Conservation (phyloP, 2,329 filamentous ascomycete genomes). For the Pseudogymnoascus sp. region DNA sequence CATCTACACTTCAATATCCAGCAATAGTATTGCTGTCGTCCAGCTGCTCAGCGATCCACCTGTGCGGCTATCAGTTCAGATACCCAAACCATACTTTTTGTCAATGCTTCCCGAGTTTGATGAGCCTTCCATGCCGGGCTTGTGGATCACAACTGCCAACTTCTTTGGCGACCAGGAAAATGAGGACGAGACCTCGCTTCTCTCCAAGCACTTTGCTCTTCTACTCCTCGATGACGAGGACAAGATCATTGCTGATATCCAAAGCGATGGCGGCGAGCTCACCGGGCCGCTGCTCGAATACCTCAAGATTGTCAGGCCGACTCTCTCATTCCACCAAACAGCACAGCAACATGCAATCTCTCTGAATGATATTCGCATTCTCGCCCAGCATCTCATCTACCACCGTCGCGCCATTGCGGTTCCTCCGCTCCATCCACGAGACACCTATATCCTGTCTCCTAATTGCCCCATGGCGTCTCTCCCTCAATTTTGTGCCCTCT, state of each 20-base stretch:
- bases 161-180: slow-evolving; percentile 63
- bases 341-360: slow-evolving; percentile 64
- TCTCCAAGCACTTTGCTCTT: slow-evolving; percentile 81
- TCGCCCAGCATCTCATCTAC: slow-evolving; percentile 89
- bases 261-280: slow-evolving; percentile 67
- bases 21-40: slow-evolving; percentile 78
- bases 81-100: slow-evolving; percentile 60
- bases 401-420: slow-evolving; percentile 92
- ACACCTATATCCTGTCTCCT: slow-evolving; percentile 85
- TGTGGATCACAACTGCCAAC: slow-evolving; percentile 84
- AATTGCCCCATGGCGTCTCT: slow-evolving; percentile 74
- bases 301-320: slow-evolving; percentile 64
- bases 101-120: slow-evolving; percentile 63
- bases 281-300: slow-evolving; percentile 74
- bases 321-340: slow-evolving; percentile 62
- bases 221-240: slow-evolving; percentile 78
- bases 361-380: slow-evolving; percentile 72
- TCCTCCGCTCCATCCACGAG: slow-evolving; percentile 78
- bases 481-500: slow-evolving; percentile 59
- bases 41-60: slow-evolving; percentile 56
- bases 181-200: slow-evolving; percentile 54
- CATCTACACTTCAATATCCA: slow-evolving; percentile 72
- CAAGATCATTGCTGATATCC: slow-evolving; percentile 63
- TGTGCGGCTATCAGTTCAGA: slow-evolving; percentile 55
- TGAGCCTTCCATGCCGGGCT: slow-evolving; percentile 61